Evolutionary conservation across 2,329 filamentous ascomycete genomes (phyloP).

Genomic region (Atkinsonella hypoxylon): DNA sequence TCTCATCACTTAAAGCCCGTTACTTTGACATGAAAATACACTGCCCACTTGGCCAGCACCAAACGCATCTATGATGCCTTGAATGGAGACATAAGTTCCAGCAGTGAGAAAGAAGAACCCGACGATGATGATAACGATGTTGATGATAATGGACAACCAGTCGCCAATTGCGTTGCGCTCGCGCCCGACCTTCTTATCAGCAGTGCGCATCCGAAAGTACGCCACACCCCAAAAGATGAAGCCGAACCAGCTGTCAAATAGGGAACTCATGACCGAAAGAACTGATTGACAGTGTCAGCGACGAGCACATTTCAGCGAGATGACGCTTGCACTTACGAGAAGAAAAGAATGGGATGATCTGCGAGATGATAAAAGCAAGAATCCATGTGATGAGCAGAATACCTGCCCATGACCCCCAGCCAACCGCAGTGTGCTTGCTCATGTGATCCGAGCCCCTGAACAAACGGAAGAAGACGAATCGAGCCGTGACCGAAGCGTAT

Average conservation of each 20-base stretch:
- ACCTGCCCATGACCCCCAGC: conserved; percentile 66
- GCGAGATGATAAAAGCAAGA: conserved; percentile 82
- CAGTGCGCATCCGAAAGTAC: conserved; percentile 63
- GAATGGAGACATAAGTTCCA: conserved; percentile 70
- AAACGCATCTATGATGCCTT: conserved; percentile 67
- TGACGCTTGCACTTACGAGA: conserved; percentile 37
- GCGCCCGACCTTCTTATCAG: conserved; percentile 43
- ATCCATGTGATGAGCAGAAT: conserved; percentile 66
- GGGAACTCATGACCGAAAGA: conserved; percentile 66
- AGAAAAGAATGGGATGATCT: conserved; percentile 88
- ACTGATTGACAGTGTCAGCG: conserved; percentile 19
- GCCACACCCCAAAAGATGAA: conserved; percentile 92
- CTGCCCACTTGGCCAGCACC: conserved; percentile 49
- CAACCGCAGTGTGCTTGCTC: conserved; percentile 65
- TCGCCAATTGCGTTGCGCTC: conserved; percentile 38
- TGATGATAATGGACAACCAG: conserved; percentile 48
- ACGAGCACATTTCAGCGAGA: neutral
- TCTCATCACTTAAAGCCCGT: conserved; percentile 40
- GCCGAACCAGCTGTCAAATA: conserved; percentile 88
- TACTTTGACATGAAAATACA: conserved; percentile 62
- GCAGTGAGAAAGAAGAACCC: conserved; percentile 72
- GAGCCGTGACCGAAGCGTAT: conserved; percentile 80
- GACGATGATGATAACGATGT: conserved; percentile 58
- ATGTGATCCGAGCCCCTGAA: conserved; percentile 73
- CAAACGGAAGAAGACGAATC: conserved; percentile 84